Conservation (phyloP, 129 eudicot genomes). For the Helianthus annuus region HanXRQr2.0-SUNRISE NC_035445.2:77482825-77483324, state of each 20-base stretch:
- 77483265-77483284: conserved; percentile 81
- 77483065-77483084: conserved; percentile 96
- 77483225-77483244: conserved; percentile 89
- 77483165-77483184: conserved; percentile 80
- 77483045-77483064: conserved; percentile 51
- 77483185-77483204: conserved; percentile 73
- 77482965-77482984: conserved; percentile 64
- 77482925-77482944: conserved; percentile 78
- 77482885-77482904: conserved; percentile 88
- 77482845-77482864: conserved; percentile 97
- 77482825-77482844: conserved; percentile 91
- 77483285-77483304: conserved; percentile 65
- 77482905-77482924: conserved; percentile 88
- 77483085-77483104: conserved; percentile 89
- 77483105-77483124: conserved; percentile 72
- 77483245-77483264: conserved; percentile 83
- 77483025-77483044: conserved; percentile 73
- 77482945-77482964: conserved; percentile 64
- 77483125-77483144: conserved; percentile 80
- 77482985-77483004: conserved; percentile 63
- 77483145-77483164: conserved; percentile 79
- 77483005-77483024: conserved; percentile 72
- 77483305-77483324: conserved; percentile 72
- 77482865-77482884: conserved; percentile 69
- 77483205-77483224: conserved; percentile 87